Base-by-base conservation (phyloP, 495 filamentous ascomycete species). In the Xylaria palmicola region DNA sequence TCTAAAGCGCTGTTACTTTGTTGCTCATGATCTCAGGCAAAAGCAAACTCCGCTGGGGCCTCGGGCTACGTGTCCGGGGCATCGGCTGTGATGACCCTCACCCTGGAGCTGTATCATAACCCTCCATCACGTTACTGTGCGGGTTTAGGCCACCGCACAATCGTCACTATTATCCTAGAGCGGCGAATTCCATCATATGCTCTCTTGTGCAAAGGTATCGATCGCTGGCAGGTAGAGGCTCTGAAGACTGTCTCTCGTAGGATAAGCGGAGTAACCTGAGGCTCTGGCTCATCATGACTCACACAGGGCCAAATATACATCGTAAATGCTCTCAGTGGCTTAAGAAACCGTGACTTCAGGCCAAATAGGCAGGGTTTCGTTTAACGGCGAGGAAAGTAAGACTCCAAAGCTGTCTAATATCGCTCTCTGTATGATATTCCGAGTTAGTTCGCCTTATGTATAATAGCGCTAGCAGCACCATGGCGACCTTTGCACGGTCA, bases 331-430 rank as follows among this genome's bases (percentile, higher is more conserved):
- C n/a, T n/a, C n/a, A 51, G 19, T 22, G n/a, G 29, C 15, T 12
- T 34, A 22, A 49, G 6, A 15, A 37, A 15, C 0, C 12, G 30
- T n/a, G 3, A 6, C 3, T 34, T 17, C 19, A 37, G n/a, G 32
- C 2, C 1, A 53, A 8, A 52, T 61, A 61, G 6, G 9, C 12
- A 79, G 81, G 24, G 60, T 78, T 70, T 53, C 77, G 69, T 56
- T 66, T 79, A n/a, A 84, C 73, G 22, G 80, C 80, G 60, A 85
- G 68, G 66, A 84, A 84, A 2, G 82, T 78, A 62, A 85, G 74
- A 58, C 80, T 83, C 82, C 82, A 85, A 26, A 85, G 68, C 65
- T 85, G 82, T 45, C 76, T 62, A 52, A 84, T 76, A 73, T 85
- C 73, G 44, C 74, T 75, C 67, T 81, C 80, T 62, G 72, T 30